Evolutionary conservation across 768 basidiomycete species (phyloP).

Genomic region (Vishniacozyma victoriae): DNA sequence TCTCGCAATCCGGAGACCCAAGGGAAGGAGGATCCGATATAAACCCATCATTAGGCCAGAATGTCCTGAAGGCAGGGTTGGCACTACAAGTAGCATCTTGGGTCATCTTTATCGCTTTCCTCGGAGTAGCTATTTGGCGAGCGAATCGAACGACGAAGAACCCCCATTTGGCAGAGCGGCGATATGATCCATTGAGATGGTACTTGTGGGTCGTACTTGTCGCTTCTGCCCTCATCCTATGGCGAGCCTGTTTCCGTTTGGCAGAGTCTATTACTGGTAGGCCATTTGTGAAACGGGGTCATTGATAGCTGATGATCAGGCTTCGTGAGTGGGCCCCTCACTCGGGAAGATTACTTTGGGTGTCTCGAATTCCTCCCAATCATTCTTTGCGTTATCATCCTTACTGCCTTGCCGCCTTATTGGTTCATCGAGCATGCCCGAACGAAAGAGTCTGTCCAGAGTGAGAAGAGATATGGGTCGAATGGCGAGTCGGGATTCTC

Average conservation of each 20-base stretch:
- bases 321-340: constrained; percentile 34
- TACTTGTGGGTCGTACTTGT: constrained; percentile 15
- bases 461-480: no score
- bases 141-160: neutral
- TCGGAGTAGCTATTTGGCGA: constrained; percentile 33
- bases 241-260: constrained; percentile 45
- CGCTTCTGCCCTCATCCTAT: constrained; percentile 38
- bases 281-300: constrained; percentile 2
- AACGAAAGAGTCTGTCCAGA: no score
- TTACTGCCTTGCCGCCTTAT: constrained; percentile 18
- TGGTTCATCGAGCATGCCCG: constrained; percentile 7
- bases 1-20: constrained; percentile 39
- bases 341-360: constrained; percentile 36
- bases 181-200: no score
- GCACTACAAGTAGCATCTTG: constrained; percentile 41
- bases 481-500: no score
- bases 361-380: constrained; percentile 37
- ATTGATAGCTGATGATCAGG: constrained; percentile 13
- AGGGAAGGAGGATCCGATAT: constrained; percentile 18
- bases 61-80: constrained; percentile 47
- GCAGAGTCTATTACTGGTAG: constrained; percentile 47
- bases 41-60: constrained; percentile 39
- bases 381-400: constrained; percentile 31
- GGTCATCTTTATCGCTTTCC: constrained; percentile 1
- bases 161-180: no score